Evolutionary conservation across 305 asterid species (phyloP).

Genomic region (Fraxinus greggii): DNA sequence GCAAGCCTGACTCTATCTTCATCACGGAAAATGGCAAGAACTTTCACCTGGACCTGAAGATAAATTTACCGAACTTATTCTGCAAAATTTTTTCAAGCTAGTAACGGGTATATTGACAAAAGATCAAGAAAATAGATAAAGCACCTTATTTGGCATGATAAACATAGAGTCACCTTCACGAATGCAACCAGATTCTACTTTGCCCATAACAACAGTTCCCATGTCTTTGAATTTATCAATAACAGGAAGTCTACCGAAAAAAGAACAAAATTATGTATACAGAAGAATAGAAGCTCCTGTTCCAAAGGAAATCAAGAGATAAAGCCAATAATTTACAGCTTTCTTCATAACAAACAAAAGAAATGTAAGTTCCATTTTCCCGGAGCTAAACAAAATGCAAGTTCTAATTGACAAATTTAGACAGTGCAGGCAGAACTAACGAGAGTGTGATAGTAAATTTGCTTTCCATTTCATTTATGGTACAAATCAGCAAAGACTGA

Average conservation of each 20-base stretch:
- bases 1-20: constrained; percentile 76
- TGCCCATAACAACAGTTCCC: constrained; percentile 99
- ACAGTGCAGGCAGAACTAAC: background rate
- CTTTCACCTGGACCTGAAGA: constrained; percentile 77
- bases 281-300: background rate
- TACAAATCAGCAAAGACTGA: background rate
- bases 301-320: constrained; percentile 16
- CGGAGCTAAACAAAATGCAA: background rate
- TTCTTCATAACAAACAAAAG: constrained; percentile 9
- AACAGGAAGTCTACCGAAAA: constrained; percentile 66
- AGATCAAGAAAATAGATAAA: constrained; percentile 12
- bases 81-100: constrained; percentile 14
- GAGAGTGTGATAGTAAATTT: background rate
- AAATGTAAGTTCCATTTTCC: background rate
- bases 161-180: constrained; percentile 81
- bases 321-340: background rate
- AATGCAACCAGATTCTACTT: constrained; percentile 87
- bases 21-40: constrained; percentile 71
- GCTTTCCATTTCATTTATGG: background rate
- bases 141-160: constrained; percentile 97
- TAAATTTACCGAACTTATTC: constrained; percentile 4
- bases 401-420: background rate
- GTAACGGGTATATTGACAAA: background rate
- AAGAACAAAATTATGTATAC: constrained; percentile 13
- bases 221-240: constrained; percentile 93